Percentiles rank a stretch among this genome's conserved stretches.
Evolutionary conservation across 2,329 filamentous ascomycete genomes (phyloP).

Genomic region (Exophiala dermatitidis): DNA sequence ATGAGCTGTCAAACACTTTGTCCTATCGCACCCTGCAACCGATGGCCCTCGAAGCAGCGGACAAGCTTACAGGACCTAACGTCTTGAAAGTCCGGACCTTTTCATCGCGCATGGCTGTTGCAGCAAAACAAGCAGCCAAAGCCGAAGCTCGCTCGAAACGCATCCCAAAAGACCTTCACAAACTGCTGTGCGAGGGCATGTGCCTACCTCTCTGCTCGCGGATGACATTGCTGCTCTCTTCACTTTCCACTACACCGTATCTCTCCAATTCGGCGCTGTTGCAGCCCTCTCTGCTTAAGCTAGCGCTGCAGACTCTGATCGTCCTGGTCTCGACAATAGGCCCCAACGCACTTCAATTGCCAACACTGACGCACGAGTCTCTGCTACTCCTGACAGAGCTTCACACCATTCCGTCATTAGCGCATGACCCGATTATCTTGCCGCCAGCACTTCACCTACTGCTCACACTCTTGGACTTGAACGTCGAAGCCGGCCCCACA

Average conservation of each 20-base stretch:
- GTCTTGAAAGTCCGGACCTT: slow-evolving; percentile 85
- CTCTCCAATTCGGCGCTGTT: slow-evolving; percentile 44
- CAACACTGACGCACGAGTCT: slow-evolving; percentile 74
- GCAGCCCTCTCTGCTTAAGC: slow-evolving; percentile 65
- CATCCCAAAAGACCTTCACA: slow-evolving; percentile 70
- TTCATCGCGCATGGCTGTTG: slow-evolving; percentile 64
- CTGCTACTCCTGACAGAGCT: slow-evolving; percentile 74
- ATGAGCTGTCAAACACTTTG: slow-evolving; percentile 60
- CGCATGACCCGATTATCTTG: slow-evolving; percentile 59
- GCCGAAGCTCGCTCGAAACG: slow-evolving; percentile 45
- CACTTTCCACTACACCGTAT: slow-evolving; percentile 27
- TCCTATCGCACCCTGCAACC: slow-evolving; percentile 70
- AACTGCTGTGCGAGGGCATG: slow-evolving; percentile 66
- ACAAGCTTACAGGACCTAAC: slow-evolving; percentile 70
- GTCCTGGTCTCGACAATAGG: slow-evolving; percentile 77
- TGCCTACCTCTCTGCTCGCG: slow-evolving; percentile 81
- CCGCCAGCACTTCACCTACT: slow-evolving; percentile 72
- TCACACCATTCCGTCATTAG: slow-evolving; percentile 44
- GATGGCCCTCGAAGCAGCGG: slow-evolving; percentile 72
- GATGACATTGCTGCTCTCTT: slow-evolving; percentile 54
- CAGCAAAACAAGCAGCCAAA: slow-evolving; percentile 46
- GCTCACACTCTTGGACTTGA: slow-evolving; percentile 73
- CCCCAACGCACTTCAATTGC: slow-evolving; percentile 65
- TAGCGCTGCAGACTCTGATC: slow-evolving; percentile 79
- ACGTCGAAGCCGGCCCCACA: slow-evolving; percentile 43